Percentiles rank a stretch among this genome's conserved stretches.
Evolutionary conservation across 768 basidiomycete species (phyloP).

Genomic region (Naganishia vaughanmartiniae): DNA sequence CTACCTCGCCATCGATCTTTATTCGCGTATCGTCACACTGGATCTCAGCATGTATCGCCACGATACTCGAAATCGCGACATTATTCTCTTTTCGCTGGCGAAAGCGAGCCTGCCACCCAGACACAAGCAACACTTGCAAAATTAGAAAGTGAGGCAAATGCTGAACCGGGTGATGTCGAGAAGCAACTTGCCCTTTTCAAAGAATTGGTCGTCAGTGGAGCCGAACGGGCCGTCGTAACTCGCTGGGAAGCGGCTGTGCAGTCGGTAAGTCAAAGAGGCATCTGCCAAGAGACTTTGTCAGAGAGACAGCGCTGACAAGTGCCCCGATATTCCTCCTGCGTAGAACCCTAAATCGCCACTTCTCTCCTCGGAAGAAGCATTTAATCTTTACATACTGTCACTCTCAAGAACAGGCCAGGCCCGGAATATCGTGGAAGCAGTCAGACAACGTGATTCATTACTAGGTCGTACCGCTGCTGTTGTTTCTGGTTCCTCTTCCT

Average conservation of each 20-base stretch:
- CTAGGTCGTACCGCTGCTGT: background rate
- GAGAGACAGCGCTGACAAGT: constrained; percentile 35
- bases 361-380: constrained; percentile 29
- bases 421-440: constrained; percentile 27
- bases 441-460: constrained; percentile 22
- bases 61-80: background rate
- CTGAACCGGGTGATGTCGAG: constrained; percentile 32
- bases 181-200: constrained; percentile 41
- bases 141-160: constrained; percentile 43
- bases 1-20: constrained; percentile 11
- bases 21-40: background rate
- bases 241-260: constrained; percentile 23
- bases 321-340: constrained; percentile 33
- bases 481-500: background rate
- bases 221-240: constrained; percentile 40
- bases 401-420: constrained; percentile 26
- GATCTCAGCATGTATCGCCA: background rate
- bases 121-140: constrained; percentile 37
- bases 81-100: constrained; percentile 26
- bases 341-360: constrained; percentile 44
- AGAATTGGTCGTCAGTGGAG: constrained; percentile 38
- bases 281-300: background rate
- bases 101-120: constrained; percentile 5
- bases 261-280: background rate
- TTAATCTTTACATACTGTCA: constrained; percentile 29